Conservation (phyloP, 2,329 filamentous ascomycete species). For the Colletotrichum incanum region DNA sequence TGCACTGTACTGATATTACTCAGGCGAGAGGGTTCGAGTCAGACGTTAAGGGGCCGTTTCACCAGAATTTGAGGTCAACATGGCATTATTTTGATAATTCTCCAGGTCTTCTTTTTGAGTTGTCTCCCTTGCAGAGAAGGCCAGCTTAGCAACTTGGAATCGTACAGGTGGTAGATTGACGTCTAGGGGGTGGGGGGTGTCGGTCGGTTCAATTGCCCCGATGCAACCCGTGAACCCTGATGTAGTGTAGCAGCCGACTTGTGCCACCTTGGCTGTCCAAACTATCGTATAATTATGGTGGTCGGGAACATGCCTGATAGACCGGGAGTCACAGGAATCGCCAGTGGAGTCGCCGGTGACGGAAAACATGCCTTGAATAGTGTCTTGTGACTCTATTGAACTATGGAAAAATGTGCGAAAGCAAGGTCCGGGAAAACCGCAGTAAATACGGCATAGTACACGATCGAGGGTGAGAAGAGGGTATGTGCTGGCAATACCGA, state of each 20-base stretch:
- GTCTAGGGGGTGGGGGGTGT: not conserved
- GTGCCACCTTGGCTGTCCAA: constrained; percentile 5
- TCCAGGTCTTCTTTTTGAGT: not conserved
- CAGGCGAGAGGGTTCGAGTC: constrained; percentile 6
- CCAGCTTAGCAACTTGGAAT: not conserved
- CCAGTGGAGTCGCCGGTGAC: constrained; percentile 8
- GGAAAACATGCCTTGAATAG: constrained; percentile 29
- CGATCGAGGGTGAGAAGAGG: constrained; percentile 34
- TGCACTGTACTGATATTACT: not conserved
- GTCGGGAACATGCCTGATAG: constrained; percentile 14
- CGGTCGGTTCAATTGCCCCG: constrained; percentile 11
- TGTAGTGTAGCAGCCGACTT: constrained; percentile 11
- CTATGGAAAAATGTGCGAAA: constrained; percentile 23
- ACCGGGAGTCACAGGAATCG: no score
- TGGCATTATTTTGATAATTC: not conserved
- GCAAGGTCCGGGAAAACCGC: constrained; percentile 9
- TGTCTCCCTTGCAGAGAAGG: not conserved
- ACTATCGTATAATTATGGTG: constrained; percentile 5
- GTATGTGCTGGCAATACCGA: constrained; percentile 37
- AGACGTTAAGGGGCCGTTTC: constrained; percentile 8
- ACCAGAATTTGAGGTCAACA: not conserved
- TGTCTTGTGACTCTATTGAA: constrained; percentile 37
- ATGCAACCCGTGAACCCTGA: constrained; percentile 20
- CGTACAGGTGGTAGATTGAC: not conserved
- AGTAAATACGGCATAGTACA: constrained; percentile 15